A percentile compares a stretch with the other conserved stretches of the same genome.
Conservation (phyloP, 2,329 filamentous ascomycete species). For the Fusarium lyarnte region DNA sequence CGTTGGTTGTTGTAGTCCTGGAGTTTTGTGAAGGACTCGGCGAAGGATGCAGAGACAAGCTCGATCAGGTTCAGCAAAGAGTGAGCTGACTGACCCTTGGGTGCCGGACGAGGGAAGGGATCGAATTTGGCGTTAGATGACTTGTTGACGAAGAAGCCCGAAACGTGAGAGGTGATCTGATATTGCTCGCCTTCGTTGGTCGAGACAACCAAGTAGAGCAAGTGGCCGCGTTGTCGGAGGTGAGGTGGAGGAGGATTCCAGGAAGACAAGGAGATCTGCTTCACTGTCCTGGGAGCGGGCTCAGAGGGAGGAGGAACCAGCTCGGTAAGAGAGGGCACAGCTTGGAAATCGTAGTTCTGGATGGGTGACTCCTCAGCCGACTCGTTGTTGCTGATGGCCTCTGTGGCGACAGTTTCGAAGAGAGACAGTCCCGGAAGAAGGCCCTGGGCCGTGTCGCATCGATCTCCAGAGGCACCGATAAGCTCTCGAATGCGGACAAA, state of each 20-base stretch:
- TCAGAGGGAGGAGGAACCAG: slow-evolving; percentile 75
- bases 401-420: slow-evolving; percentile 77
- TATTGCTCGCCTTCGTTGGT: slow-evolving; percentile 95
- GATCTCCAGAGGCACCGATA: slow-evolving; percentile 89
- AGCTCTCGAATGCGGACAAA: slow-evolving; percentile 90
- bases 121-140: slow-evolving; percentile 96
- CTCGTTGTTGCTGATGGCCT: slow-evolving; percentile 47
- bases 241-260: slow-evolving; percentile 98
- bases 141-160: slow-evolving; percentile 97
- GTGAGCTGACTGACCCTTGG: slow-evolving; percentile 83
- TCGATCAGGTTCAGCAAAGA: slow-evolving; percentile 85
- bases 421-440: slow-evolving; percentile 86
- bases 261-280: slow-evolving; percentile 84
- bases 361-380: slow-evolving; percentile 54
- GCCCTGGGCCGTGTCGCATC: slow-evolving; percentile 87
- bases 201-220: slow-evolving; percentile 88
- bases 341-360: slow-evolving; percentile 80
- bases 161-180: slow-evolving; percentile 92
- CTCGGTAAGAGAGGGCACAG: slow-evolving; percentile 72
- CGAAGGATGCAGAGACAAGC: slow-evolving; percentile 85
- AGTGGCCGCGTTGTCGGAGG: slow-evolving; percentile 88
- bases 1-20: slow-evolving; percentile 86
- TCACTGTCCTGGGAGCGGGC: slow-evolving; percentile 86
- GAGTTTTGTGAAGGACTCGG: slow-evolving; percentile 76
- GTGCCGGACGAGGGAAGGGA: slow-evolving; percentile 79